Evolutionary conservation across 768 basidiomycete species (phyloP).

Genomic region (Strobilomyces echinocephalus): DNA sequence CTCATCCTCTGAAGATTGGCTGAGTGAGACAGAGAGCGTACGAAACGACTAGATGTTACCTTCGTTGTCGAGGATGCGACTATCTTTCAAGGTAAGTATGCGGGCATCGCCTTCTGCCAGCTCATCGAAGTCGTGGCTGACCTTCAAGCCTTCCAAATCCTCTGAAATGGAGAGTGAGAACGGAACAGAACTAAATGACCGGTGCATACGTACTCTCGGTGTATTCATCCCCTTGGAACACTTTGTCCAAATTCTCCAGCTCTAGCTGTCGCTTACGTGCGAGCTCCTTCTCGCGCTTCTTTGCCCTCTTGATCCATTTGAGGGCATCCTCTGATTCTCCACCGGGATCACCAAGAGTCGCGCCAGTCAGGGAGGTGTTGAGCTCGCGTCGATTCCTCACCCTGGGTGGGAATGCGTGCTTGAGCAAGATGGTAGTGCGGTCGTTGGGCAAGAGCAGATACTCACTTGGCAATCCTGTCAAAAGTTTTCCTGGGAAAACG

Average conservation of each 20-base stretch:
- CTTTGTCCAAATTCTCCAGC: conserved; percentile 79
- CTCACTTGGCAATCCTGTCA: conserved; percentile 86
- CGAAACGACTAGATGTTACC: conserved; percentile 40
- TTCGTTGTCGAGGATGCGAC: conserved; percentile 91
- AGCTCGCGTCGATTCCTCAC: conserved; percentile 93
- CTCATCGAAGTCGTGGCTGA: conserved; percentile 89
- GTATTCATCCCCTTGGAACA: conserved; percentile 68
- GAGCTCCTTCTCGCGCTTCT: conserved; percentile 87
- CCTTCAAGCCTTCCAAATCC: conserved; percentile 91
- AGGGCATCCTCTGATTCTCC: conserved; percentile 72
- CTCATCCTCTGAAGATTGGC: conserved; percentile 74
- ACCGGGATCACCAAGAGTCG: conserved; percentile 86
- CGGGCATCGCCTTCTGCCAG: conserved; percentile 92
- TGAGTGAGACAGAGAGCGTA: not conserved
- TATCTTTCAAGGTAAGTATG: conserved; percentile 96
- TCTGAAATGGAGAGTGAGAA: conserved; percentile 38
- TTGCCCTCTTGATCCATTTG: conserved; percentile 88
- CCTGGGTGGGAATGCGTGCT: conserved; percentile 49
- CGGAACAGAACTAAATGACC: not conserved
- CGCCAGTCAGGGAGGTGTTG: conserved; percentile 84
- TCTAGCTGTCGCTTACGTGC: conserved; percentile 79
- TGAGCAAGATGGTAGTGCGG: conserved; percentile 33
- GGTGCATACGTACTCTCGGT: conserved; percentile 65
- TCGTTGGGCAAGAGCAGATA: conserved; percentile 24
- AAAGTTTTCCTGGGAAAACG: conserved; percentile 52